Evolutionary conservation across 805 yeast genomes (phyloP), one percentile per base, ranked within the genome.

Genomic region (Wickerhamiella domercqiae): DNA sequence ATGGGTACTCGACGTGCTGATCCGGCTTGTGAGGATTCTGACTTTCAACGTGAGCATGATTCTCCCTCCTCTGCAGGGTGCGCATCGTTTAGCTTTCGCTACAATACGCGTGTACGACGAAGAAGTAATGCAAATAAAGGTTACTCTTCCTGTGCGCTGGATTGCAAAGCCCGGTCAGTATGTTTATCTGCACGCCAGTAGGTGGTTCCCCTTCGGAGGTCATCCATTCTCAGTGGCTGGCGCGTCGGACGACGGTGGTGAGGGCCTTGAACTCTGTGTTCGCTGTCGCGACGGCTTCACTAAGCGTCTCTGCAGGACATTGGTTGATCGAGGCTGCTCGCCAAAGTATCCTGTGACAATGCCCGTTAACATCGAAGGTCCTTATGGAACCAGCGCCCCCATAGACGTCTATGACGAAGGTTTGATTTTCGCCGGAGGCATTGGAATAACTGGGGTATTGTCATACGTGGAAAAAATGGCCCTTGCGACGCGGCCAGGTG

Each of bases 1-100:
- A 3, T 81, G 93, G 93, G 65, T 62, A 0, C 61, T 68, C 38
- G 90, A 81, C 51, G 64, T 83, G 52, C 35, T 71, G 1, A 44
- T 75, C 13, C 66, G 93, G 45, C 40, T 73, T 7, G 57, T 62
- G 1, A 64, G 79, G 37, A 55, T 80, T 1, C 50, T 61, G 2
- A 41, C 51, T 21, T 40, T 55, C 46, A 58, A 59, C 39, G 40
- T 48, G 17, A 44, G 51, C 44, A 60, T 49, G 29, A 56, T 36
- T 32, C 39, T 38, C 26, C 48, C 37, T 50, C 70, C 60, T 57
- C 64, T 32, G 42, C 57, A 45, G 56, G 72, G 41, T 16, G 47
- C 42, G 7, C 42, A 39, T 7, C 36, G 47, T 9, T 16, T 40
- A 2, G 37, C 55, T 13, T 52, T 42, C 40, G 73, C 73, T 1